phyloP scores from a whole-genome alignment of 306 rosid genomes.

The Lathyrus aphaca region DNA sequence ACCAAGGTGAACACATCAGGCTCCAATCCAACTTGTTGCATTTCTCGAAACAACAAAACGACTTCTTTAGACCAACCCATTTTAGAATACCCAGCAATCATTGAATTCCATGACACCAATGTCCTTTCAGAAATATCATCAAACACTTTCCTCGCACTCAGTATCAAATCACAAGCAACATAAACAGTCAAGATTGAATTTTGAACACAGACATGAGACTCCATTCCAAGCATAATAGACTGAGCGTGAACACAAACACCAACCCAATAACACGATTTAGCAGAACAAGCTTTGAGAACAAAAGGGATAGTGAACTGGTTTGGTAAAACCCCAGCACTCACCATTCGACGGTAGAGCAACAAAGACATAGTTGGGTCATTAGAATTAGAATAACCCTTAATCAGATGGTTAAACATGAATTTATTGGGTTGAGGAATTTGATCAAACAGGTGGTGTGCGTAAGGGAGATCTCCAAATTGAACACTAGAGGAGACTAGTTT shows the following conservation, averaged over 20 bases:
- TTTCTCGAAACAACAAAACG: constrained; percentile 53
- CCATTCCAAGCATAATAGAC: constrained; percentile 62
- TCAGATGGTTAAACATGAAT: constrained; percentile 74
- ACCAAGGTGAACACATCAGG: constrained; percentile 68
- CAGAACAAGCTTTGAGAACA: constrained; percentile 65
- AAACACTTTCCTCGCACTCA: constrained; percentile 57
- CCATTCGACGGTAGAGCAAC: constrained; percentile 57
- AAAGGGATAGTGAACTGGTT: constrained; percentile 74
- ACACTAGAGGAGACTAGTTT: constrained; percentile 57
- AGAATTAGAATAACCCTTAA: constrained; percentile 60
- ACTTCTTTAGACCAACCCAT: constrained; percentile 46
- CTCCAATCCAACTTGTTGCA: constrained; percentile 50
- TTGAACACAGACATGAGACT: constrained; percentile 51
- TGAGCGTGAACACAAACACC: constrained; percentile 59
- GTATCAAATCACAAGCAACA: constrained; percentile 48
- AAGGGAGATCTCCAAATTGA: constrained; percentile 46
- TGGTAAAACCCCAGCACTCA: constrained; percentile 52
- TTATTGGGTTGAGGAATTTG: constrained; percentile 58
- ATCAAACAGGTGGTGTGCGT: constrained; percentile 59
- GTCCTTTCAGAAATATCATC: constrained; percentile 59
- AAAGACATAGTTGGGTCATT: constrained; percentile 45
- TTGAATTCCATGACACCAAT: constrained; percentile 75
- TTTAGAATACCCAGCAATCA: constrained; percentile 66
- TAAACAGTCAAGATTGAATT: constrained; percentile 58
- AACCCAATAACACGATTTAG: constrained; percentile 49